phyloP scores from a whole-genome alignment of 2,329 filamentous ascomycete species.

The Talaromyces islandicus region DNA sequence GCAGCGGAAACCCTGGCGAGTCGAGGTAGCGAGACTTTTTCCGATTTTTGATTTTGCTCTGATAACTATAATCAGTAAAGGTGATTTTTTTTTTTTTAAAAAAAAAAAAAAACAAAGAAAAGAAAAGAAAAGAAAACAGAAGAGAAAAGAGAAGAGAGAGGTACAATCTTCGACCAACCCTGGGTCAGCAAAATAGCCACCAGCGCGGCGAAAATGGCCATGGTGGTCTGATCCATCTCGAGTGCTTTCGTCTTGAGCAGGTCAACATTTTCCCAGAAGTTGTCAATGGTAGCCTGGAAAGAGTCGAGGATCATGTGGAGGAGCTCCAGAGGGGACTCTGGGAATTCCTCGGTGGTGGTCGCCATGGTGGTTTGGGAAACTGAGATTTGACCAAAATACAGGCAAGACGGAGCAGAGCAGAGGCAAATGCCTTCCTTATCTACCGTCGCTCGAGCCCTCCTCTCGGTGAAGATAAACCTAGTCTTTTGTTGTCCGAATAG shows the following conservation, averaged over 20 bases:
- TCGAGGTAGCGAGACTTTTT: conserved; percentile 8
- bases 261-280: conserved; percentile 2
- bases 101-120: no score
- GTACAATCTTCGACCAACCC: conserved; percentile 2
- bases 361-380: not conserved
- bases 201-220: not conserved
- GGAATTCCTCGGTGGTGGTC: not conserved
- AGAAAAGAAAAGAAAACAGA: no score
- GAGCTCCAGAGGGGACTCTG: conserved; percentile 3
- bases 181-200: conserved; percentile 2
- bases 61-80: not conserved
- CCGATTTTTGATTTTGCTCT: conserved; percentile 1
- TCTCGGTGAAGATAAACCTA: not conserved
- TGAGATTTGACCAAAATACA: not conserved
- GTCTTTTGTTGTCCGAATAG: not conserved
- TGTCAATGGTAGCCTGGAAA: not conserved
- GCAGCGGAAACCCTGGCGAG: conserved; percentile 10
- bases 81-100: no score
- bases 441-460: not conserved
- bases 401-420: not conserved
- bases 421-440: not conserved
- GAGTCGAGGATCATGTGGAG: not conserved
- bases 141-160: not conserved
- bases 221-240: not conserved
- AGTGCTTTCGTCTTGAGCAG: not conserved